Conservation (phyloP, 306 rosid genomes). For the Fagus sylvatica region DNA sequence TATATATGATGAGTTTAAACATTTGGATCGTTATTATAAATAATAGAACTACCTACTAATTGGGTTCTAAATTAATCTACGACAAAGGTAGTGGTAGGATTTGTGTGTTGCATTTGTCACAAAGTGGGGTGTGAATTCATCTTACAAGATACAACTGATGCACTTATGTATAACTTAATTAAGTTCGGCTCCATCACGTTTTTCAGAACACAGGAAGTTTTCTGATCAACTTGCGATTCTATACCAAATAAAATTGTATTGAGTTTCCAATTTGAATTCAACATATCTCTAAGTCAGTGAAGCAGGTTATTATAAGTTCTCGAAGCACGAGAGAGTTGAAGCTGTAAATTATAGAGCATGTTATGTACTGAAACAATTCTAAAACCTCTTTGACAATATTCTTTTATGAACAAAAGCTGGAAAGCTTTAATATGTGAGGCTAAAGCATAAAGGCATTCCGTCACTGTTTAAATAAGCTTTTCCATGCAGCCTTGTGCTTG, state of each 20-base stretch:
- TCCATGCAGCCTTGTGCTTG: slow-evolving; percentile 36
- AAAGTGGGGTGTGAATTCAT: no score
- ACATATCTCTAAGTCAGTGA: not conserved
- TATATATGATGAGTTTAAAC: no score
- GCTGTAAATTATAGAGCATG: not conserved
- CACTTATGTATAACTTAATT: no score
- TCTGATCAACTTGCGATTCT: not conserved
- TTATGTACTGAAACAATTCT: not conserved
- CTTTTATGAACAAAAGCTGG: not conserved
- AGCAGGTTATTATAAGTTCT: not conserved
- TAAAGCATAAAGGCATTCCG: slow-evolving; percentile 18
- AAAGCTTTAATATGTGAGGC: slow-evolving; percentile 9
- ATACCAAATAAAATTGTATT: not conserved
- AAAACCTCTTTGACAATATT: not conserved
- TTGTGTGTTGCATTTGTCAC: no score
- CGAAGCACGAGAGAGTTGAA: not conserved
- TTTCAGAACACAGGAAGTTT: no score
- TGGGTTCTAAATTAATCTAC: no score
- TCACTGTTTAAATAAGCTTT: slow-evolving; percentile 28
- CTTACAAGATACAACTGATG: no score
- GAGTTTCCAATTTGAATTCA: not conserved
- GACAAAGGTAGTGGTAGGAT: no score
- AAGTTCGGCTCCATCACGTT: no score
- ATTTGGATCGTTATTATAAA: no score
- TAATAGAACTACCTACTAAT: no score